Conservation (phyloP, 805 yeast genomes). For the Starmera amethionina region DNA sequence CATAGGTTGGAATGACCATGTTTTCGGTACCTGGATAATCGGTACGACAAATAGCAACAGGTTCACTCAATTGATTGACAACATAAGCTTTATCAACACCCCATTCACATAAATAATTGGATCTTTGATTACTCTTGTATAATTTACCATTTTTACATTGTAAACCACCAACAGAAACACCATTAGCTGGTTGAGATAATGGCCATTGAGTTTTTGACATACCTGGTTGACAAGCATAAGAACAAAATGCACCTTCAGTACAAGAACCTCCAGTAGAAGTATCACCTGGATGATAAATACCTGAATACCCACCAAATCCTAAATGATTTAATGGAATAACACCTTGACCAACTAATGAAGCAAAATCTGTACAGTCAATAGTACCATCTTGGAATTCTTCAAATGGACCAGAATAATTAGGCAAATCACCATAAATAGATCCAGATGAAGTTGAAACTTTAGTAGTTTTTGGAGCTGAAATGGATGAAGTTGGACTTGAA, state of each 20-base stretch:
- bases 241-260: slow-evolving; percentile 87
- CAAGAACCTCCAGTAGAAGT: slow-evolving; percentile 59
- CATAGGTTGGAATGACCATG: slow-evolving; percentile 91
- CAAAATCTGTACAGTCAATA: slow-evolving; percentile 58
- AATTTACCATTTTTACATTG: slow-evolving; percentile 76
- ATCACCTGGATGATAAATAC: slow-evolving; percentile 44
- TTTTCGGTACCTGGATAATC: slow-evolving; percentile 99
- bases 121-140: slow-evolving; percentile 64
- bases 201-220: slow-evolving; percentile 99
- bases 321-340: slow-evolving; percentile 65
- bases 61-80: slow-evolving; percentile 48
- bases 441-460: slow-evolving; percentile 23
- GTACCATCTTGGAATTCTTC: slow-evolving; percentile 61
- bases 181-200: slow-evolving; percentile 70
- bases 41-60: slow-evolving; percentile 91
- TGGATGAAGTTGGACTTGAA: slow-evolving; percentile 10
- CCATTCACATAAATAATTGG: slow-evolving; percentile 77
- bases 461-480: slow-evolving; percentile 19
- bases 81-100: slow-evolving; percentile 65
- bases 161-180: slow-evolving; percentile 92
- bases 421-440: slow-evolving; percentile 45
- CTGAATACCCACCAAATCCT: slow-evolving; percentile 78
- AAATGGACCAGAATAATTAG: slow-evolving; percentile 46
- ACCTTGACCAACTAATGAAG: slow-evolving; percentile 59
- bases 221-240: slow-evolving; percentile 97